These are phyloP conservation scores for Spathaspora girioi DNA, from an alignment of 805 yeast species.

Conservation along the genomic window DNA sequence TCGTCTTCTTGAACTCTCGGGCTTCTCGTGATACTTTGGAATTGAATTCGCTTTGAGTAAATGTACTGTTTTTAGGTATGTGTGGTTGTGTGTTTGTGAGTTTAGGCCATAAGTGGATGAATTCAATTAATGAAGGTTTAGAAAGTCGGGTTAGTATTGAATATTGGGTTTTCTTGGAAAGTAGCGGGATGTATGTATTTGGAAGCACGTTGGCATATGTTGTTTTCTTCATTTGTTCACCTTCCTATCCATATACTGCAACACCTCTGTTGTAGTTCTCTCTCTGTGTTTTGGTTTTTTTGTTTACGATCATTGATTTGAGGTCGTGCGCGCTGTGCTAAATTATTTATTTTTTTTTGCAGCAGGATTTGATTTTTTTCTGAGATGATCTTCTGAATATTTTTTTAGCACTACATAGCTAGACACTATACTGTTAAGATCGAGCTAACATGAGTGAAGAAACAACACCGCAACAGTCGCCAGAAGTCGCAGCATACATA, in stretches of 20 bases:
- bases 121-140: conserved; percentile 27
- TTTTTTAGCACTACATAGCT: neutral
- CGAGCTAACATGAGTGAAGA: conserved; percentile 2
- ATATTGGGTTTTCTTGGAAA: conserved; percentile 16
- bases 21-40: conserved; percentile 16
- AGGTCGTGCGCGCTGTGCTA: neutral
- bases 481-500: neutral
- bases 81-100: conserved; percentile 27
- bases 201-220: conserved; percentile 27
- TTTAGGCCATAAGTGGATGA: conserved; percentile 33
- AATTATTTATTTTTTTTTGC: neutral
- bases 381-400: neutral
- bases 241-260: neutral
- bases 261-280: neutral
- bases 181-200: conserved; percentile 34
- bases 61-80: conserved; percentile 7
- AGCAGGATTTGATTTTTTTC: neutral
- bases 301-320: neutral
- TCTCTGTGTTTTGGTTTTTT: neutral
- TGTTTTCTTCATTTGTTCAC: neutral
- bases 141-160: conserved; percentile 26
- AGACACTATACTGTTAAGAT: neutral
- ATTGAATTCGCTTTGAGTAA: conserved; percentile 20
- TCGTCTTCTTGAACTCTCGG: conserved; percentile 5
- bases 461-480: neutral